phyloP scores from a whole-genome alignment of 345 rosid genomes.

The Turritis glabra region DNA sequence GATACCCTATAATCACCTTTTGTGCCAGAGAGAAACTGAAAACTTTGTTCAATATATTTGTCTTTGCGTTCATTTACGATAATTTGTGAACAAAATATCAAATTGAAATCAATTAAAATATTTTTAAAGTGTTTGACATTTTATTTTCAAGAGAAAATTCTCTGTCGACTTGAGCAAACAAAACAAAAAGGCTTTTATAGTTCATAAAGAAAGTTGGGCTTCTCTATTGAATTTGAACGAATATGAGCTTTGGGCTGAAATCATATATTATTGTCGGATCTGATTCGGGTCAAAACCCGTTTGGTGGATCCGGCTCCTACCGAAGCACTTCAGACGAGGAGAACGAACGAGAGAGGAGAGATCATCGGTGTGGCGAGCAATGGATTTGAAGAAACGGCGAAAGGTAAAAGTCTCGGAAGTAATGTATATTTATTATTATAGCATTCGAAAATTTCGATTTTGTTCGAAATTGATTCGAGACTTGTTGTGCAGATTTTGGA shows the following conservation, averaged over 20 bases:
- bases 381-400: constrained; percentile 50
- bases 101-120: neutral
- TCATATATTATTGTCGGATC: neutral
- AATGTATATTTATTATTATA: constrained; percentile 39
- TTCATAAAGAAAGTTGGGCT: neutral
- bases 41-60: neutral
- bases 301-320: constrained; percentile 15
- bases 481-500: constrained; percentile 51
- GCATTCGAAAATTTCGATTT: neutral
- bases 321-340: neutral
- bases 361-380: constrained; percentile 28
- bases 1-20: constrained; percentile 43
- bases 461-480: neutral
- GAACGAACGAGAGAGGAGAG: neutral
- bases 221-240: neutral
- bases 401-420: constrained; percentile 36
- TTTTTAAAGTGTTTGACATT: too few relatives aligned
- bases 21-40: constrained; percentile 1
- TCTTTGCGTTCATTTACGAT: neutral
- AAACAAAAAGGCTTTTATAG: constrained; percentile 4
- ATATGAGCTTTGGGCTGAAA: neutral
- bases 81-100: neutral
- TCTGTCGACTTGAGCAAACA: too few relatives aligned
- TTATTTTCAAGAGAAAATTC: too few relatives aligned
- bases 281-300: constrained; percentile 13